Percentiles rank a stretch among this genome's conserved stretches.
Evolutionary conservation across 306 rosid species (phyloP).

Genomic region (Pyrus pyrifolia): DNA sequence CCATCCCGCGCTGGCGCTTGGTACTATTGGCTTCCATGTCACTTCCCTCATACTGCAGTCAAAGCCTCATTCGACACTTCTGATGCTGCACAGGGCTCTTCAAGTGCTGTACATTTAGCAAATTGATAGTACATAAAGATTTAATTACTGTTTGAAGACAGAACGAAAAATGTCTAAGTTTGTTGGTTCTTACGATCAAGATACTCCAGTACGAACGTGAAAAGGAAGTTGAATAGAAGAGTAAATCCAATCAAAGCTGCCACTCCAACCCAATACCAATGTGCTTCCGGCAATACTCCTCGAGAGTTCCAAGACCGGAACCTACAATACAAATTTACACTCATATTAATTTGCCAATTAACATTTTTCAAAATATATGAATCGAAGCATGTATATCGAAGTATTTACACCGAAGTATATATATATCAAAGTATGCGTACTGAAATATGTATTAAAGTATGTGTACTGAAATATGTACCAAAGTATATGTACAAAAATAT

Average conservation of each 20-base stretch:
- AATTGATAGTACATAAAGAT: neutral
- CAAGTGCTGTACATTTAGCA: neutral
- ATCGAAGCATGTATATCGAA: too few relatives aligned
- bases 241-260: constrained; percentile 28
- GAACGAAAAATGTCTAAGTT: neutral
- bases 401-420: too few relatives aligned
- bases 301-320: constrained; percentile 10
- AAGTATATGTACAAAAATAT: too few relatives aligned
- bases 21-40: neutral
- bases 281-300: constrained; percentile 27
- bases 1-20: neutral
- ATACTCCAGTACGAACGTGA: constrained; percentile 19
- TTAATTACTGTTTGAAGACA: neutral
- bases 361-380: neutral
- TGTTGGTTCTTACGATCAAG: constrained; percentile 35
- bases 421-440: too few relatives aligned
- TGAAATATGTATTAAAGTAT: too few relatives aligned
- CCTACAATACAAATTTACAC: constrained; percentile 7
- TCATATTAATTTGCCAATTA: neutral
- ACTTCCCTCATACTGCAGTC: neutral
- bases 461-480: too few relatives aligned
- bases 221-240: constrained; percentile 19
- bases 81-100: neutral
- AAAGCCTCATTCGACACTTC: neutral
- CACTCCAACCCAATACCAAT: constrained; percentile 54